These are phyloP conservation scores for Sphaerulina vaccinii DNA, from an alignment of 2,329 filamentous ascomycete genomes.

Conservation along the genomic window DNA sequence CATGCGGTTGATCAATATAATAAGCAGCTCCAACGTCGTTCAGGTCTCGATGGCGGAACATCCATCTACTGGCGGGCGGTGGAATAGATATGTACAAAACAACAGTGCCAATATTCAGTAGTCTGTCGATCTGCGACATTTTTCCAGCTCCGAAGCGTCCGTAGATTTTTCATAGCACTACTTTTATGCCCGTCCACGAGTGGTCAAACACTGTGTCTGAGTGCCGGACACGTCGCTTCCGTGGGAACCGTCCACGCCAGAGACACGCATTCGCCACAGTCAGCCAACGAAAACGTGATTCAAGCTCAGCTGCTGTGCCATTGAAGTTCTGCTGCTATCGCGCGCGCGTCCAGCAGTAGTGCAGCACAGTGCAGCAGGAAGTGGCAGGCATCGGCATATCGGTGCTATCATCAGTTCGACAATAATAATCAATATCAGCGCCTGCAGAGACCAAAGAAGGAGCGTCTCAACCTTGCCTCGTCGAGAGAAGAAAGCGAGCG, in stretches of 20 bases:
- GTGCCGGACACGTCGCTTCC: constrained; percentile 5
- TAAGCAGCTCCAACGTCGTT: background rate
- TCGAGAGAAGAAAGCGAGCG: no score
- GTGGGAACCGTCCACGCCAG: constrained; percentile 3
- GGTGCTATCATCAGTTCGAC: background rate
- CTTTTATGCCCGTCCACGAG: no score
- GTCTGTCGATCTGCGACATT: no score
- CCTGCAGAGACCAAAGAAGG: no score
- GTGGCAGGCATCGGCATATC: no score
- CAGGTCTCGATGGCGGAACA: no score
- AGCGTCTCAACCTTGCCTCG: no score
- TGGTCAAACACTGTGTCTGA: no score
- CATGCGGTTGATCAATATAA: background rate
- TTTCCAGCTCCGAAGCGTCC: background rate
- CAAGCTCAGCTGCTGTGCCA: background rate
- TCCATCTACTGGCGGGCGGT: no score
- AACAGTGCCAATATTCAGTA: no score
- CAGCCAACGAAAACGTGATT: constrained; percentile 2
- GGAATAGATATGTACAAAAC: no score
- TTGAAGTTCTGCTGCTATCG: no score
- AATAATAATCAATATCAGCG: background rate
- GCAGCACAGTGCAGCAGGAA: background rate
- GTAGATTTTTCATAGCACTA: background rate
- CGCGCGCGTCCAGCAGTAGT: background rate
- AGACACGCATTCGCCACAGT: constrained; percentile 10